Percentiles rank a stretch among this genome's conserved stretches.
Evolutionary conservation across 2,329 filamentous ascomycete genomes (phyloP).

Genomic region (Raffaelea deltoideospora): DNA sequence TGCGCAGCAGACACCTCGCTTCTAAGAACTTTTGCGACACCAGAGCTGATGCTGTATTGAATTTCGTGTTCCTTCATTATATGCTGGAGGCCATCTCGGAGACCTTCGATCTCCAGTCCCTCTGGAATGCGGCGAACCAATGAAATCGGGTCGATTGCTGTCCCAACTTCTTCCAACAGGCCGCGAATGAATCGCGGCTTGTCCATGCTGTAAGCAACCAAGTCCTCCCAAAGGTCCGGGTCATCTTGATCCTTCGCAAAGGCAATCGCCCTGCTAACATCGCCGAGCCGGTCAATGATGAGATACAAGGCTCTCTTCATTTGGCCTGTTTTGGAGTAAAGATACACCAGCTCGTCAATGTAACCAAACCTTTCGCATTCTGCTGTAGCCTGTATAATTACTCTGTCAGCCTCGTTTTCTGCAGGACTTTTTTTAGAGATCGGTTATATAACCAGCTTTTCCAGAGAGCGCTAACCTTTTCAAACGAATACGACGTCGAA

Average conservation of each 20-base stretch:
- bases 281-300: constrained; percentile 83
- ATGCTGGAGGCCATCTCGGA: constrained; percentile 73
- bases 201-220: constrained; percentile 93
- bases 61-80: constrained; percentile 95
- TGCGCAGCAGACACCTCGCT: constrained; percentile 81
- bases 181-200: constrained; percentile 90
- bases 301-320: constrained; percentile 82
- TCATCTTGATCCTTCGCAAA: constrained; percentile 93
- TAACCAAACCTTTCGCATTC: constrained; percentile 72
- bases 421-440: too few species aligned
- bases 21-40: constrained; percentile 71
- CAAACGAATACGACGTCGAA: constrained; percentile 79
- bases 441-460: too few species aligned
- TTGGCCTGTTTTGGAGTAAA: constrained; percentile 89
- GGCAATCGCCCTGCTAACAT: constrained; percentile 82
- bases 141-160: constrained; percentile 80
- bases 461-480: constrained; percentile 42
- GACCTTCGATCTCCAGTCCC: constrained; percentile 79
- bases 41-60: constrained; percentile 80
- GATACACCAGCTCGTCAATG: constrained; percentile 84
- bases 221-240: constrained; percentile 83
- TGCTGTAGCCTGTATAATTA: constrained; percentile 39
- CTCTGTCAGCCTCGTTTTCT: too few species aligned
- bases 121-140: constrained; percentile 84
- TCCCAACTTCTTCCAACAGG: constrained; percentile 84